Percentiles rank a stretch among this genome's conserved stretches.
phyloP scores from a whole-genome alignment of 2,329 filamentous ascomycete species.

The Dactylella cylindrospora region DNA sequence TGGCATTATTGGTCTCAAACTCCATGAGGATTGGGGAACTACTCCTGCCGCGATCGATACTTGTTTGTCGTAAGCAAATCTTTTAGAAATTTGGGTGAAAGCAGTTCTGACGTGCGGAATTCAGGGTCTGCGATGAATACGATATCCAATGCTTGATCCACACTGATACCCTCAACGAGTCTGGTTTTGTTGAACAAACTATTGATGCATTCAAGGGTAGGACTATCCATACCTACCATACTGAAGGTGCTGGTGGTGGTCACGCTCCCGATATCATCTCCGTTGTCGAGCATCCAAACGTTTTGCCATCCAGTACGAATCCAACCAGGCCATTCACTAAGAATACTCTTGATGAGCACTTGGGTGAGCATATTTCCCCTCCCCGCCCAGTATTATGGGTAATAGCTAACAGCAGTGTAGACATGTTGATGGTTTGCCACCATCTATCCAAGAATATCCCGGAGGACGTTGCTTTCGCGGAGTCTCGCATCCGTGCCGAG shows the following conservation, averaged over 20 bases:
- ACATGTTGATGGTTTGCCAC: constrained; percentile 99
- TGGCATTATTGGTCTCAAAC: constrained; percentile 84
- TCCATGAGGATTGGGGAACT: constrained; percentile 94
- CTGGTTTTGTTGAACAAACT: constrained; percentile 92
- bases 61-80: constrained; percentile 60
- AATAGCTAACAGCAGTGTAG: constrained; percentile 51
- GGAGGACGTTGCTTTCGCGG: constrained; percentile 93
- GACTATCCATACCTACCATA: constrained; percentile 95
- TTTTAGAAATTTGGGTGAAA: neutral
- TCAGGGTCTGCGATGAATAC: constrained; percentile 77
- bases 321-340: constrained; percentile 85
- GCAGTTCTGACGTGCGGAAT: neutral
- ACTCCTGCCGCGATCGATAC: constrained; percentile 89
- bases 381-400: neutral
- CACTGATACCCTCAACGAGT: constrained; percentile 94
- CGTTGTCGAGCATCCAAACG: constrained; percentile 81
- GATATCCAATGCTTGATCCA: constrained; percentile 94
- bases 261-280: constrained; percentile 95
- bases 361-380: constrained; percentile 52
- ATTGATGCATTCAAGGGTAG: constrained; percentile 80
- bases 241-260: constrained; percentile 89
- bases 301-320: constrained; percentile 87
- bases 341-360: constrained; percentile 93
- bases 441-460: constrained; percentile 89
- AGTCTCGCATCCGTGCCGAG: constrained; percentile 89